Evolutionary conservation across 257 asterid genomes (phyloP).

Genomic region (Fraxinus quadrangulata): DNA sequence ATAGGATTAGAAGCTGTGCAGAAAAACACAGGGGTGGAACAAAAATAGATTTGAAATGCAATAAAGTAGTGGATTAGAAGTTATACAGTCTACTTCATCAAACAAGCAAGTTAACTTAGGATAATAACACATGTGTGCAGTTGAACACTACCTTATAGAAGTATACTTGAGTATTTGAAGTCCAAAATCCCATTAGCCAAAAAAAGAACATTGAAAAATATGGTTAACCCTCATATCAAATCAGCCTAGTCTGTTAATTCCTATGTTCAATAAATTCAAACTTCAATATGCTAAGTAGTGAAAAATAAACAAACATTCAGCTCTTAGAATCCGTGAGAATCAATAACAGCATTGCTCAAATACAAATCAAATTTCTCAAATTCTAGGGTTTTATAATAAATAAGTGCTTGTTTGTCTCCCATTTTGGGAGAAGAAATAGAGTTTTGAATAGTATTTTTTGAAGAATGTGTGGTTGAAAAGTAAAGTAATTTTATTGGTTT

Average conservation of each 20-base stretch:
- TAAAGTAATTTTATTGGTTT: too few relatives aligned
- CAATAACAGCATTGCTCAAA: constrained; percentile 7
- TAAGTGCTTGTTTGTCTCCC: too few relatives aligned
- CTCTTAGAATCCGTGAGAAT: constrained; percentile 9
- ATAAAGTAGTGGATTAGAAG: not conserved
- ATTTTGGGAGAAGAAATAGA: too few relatives aligned
- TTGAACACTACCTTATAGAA: too few relatives aligned
- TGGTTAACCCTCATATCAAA: not conserved
- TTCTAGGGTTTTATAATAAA: constrained; percentile 21
- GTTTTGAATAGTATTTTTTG: too few relatives aligned
- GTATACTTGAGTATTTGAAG: too few relatives aligned
- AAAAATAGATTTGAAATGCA: not conserved
- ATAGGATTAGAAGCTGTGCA: too few relatives aligned
- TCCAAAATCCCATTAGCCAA: not conserved
- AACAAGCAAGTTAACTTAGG: not conserved
- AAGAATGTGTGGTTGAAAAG: too few relatives aligned
- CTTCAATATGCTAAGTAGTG: not conserved
- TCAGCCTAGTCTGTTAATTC: not conserved
- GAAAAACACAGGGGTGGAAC: not conserved
- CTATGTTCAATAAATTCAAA: not conserved
- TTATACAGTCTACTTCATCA: not conserved
- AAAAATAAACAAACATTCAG: not conserved
- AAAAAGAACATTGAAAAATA: not conserved
- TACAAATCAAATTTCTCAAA: constrained; percentile 13
- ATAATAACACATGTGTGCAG: not conserved